Base-by-base conservation (phyloP, 1,284 basidiomycete genomes). In the Coriolopsis trogii region DNA sequence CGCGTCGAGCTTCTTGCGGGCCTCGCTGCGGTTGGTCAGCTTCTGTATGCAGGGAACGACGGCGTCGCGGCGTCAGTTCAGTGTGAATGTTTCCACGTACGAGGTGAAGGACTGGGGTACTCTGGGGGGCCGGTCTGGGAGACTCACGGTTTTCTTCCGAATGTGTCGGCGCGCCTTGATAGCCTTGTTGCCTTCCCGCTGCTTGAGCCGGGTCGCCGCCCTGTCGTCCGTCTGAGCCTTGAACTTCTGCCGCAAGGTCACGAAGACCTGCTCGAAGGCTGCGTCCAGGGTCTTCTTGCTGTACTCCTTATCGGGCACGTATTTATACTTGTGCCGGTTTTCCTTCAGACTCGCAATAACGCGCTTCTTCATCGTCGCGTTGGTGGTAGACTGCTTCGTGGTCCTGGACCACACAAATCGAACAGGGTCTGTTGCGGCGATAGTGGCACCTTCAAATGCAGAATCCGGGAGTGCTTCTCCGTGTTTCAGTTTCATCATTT, bases 331-430 rank as follows among this genome's bases (percentile, higher is more conserved):
- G 21, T 40, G 70, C 12, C 80, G 77, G 29, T 79, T 79, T 7
- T 72, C 71, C 48, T 77, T 83, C 46, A 89, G 67, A 60, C 88
- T 84, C 5, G 70, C 70, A 21, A 89, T 63, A 12, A 89, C 65
- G 15, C 82, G 80, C 15, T 73, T 68, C 68, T 85, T 89, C 87
- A 89, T 89, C 6, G 77, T 75, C 6, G 73, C 71, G 53, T 89
- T 89, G 59, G 89, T 87, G 18, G 81, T 73, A 0, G 85, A 88
- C 59, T 89, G 85, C 53, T 81, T 86, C 8, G 78, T 73, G 1
- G 87, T 89, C 66, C 86, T 87, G 49, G 84, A 80, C 87, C 87
- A 89, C 3, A 88, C 82, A 60, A 89, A 89, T 13, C 87, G 82
- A 9, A 90, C 72, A 2, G 85, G 78, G 18, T 83, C 75, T 18